These are phyloP conservation scores for Comarum palustre DNA, from an alignment of 306 rosid genomes.

Conservation along the genomic window DNA sequence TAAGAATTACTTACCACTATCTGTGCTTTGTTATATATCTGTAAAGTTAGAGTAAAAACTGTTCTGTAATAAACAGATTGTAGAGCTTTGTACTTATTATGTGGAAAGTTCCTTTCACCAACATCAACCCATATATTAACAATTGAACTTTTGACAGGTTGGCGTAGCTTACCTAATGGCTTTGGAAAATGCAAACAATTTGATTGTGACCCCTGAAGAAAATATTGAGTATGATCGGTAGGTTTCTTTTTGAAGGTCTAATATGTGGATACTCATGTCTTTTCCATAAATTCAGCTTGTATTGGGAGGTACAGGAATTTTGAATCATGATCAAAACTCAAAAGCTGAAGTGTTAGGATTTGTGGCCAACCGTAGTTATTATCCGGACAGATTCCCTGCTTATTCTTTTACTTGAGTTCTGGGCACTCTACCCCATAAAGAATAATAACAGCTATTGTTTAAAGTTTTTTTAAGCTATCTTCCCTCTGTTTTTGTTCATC, in stretches of 20 bases:
- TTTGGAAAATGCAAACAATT: constrained; percentile 68
- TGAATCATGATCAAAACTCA: not conserved
- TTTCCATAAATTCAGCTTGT: not conserved
- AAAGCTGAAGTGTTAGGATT: not conserved
- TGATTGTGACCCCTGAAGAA: constrained; percentile 59
- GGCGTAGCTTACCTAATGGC: constrained; percentile 96
- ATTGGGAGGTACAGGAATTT: not conserved
- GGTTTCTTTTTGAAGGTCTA: constrained; percentile 29
- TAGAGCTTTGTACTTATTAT: not conserved
- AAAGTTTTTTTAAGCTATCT: not conserved
- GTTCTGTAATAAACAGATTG: not conserved
- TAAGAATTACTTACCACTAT: not conserved
- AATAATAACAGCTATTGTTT: not conserved
- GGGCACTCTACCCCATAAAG: not conserved
- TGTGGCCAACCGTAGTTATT: not conserved
- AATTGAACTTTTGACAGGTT: constrained; percentile 49
- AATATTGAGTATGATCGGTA: constrained; percentile 93
- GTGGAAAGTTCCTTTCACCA: constrained; percentile 6
- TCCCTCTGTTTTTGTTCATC: not conserved
- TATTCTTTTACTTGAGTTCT: not conserved
- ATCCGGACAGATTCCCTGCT: not conserved
- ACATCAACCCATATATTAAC: constrained; percentile 9
- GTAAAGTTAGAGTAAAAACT: not conserved
- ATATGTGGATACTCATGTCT: not conserved
- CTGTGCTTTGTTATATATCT: not conserved